Conservation (phyloP, 257 asterid species). For the Jasminum sambac region DNA sequence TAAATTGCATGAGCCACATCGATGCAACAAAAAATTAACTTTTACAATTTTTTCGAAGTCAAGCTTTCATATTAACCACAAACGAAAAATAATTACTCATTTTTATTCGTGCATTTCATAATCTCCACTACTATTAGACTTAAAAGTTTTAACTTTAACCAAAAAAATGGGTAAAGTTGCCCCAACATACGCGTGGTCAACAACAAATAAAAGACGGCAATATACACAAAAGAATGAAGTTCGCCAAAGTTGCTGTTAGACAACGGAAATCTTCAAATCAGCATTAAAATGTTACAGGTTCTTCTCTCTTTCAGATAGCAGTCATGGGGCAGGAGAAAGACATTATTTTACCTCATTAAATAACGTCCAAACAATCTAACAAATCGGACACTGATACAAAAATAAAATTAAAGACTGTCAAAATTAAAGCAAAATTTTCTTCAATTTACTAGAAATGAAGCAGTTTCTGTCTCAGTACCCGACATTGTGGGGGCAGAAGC, state of each 20-base stretch:
- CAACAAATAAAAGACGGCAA: too few relatives aligned
- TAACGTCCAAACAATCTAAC: background rate
- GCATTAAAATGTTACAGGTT: background rate
- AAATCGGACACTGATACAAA: background rate
- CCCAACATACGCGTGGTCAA: too few relatives aligned
- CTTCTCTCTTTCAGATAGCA: background rate
- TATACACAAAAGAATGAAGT: background rate
- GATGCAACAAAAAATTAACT: too few relatives aligned
- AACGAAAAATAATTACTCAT: too few relatives aligned
- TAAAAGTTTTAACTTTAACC: too few relatives aligned
- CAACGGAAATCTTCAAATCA: background rate
- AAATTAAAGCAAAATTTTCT: background rate
- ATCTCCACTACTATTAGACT: too few relatives aligned
- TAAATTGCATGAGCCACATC: too few relatives aligned
- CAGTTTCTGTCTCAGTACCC: slow-evolving; percentile 2
- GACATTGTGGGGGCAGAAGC: background rate
- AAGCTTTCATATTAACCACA: too few relatives aligned
- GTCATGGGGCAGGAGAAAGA: background rate
- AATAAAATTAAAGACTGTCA: background rate
- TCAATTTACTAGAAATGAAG: background rate
- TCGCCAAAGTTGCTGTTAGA: background rate
- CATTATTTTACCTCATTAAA: slow-evolving; percentile 17
- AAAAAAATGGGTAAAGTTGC: too few relatives aligned
- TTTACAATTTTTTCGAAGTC: too few relatives aligned
- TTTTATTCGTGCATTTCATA: too few relatives aligned